Conservation (phyloP, 192 early-diverging fungal genomes). For the Chytriomyces sp. region DNA sequence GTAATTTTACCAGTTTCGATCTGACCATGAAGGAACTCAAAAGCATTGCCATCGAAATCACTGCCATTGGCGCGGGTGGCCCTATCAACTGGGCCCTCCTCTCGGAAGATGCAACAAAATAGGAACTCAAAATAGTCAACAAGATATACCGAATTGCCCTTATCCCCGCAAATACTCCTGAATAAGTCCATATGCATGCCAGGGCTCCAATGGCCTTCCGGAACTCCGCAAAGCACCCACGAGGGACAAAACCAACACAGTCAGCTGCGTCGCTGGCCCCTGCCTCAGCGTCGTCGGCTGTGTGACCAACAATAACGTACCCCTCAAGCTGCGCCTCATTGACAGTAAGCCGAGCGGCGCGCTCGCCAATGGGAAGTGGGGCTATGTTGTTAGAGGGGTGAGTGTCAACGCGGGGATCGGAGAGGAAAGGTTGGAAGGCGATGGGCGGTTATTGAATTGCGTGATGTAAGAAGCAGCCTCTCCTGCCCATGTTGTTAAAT, state of each 20-base stretch:
- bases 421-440: background rate
- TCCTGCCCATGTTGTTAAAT: background rate
- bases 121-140: conserved; percentile 11
- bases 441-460: conserved; percentile 14
- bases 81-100: conserved; percentile 25
- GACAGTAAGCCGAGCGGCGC: background rate
- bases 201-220: conserved; percentile 10
- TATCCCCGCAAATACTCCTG: too few relatives aligned
- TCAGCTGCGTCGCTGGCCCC: background rate
- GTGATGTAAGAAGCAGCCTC: background rate
- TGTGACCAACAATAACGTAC: conserved; percentile 17
- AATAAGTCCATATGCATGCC: too few relatives aligned
- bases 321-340: conserved; percentile 8
- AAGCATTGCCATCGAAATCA: conserved; percentile 13
- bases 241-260: background rate
- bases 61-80: conserved; percentile 13
- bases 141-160: too few relatives aligned
- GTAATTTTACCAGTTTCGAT: background rate
- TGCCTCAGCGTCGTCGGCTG: background rate
- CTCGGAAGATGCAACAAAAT: background rate
- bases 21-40: conserved; percentile 15
- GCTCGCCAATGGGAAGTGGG: conserved; percentile 1
- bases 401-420: background rate
- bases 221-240: conserved; percentile 5
- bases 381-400: conserved; percentile 22